Conservation (phyloP, 2,329 filamentous ascomycete species). For the Aspergillus amoenus region DNA sequence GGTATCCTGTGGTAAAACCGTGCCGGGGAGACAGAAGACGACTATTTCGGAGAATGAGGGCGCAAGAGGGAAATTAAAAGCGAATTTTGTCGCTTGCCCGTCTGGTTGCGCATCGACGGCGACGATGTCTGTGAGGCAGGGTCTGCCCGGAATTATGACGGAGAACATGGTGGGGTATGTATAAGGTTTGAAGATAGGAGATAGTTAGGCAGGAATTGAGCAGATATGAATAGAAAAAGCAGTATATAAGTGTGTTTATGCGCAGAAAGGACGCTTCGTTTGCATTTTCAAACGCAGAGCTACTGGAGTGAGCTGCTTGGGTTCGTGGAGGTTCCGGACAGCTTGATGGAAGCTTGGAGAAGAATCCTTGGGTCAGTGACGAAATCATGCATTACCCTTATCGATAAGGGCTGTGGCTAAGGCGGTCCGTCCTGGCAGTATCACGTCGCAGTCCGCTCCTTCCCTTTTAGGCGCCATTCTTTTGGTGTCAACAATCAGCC, state of each 20-base stretch:
- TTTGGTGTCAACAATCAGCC: neutral
- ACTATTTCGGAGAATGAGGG: conserved; percentile 71
- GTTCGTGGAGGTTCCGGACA: conserved; percentile 16
- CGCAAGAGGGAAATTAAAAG: conserved; percentile 64
- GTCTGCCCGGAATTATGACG: conserved; percentile 60
- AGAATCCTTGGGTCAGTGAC: conserved; percentile 23
- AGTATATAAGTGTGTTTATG: neutral
- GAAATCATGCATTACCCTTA: conserved; percentile 28
- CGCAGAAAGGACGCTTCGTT: neutral
- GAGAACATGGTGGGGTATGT: conserved; percentile 53
- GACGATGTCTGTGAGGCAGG: conserved; percentile 57
- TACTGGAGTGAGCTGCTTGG: conserved; percentile 2
- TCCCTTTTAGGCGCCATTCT: neutral
- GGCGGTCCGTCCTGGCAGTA: neutral
- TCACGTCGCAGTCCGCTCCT: neutral
- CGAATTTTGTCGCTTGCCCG: conserved; percentile 61
- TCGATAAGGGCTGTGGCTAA: conserved; percentile 25
- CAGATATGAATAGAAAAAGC: neutral
- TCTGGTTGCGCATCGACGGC: conserved; percentile 52
- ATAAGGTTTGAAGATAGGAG: neutral
- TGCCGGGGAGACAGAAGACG: conserved; percentile 82
- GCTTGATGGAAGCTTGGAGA: conserved; percentile 26
- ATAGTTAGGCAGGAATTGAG: neutral
- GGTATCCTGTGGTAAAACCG: conserved; percentile 68
- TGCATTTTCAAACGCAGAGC: neutral